Evolutionary conservation across 208 protist species (phyloP).

Genomic region (Tritrichomonas musculus): DNA sequence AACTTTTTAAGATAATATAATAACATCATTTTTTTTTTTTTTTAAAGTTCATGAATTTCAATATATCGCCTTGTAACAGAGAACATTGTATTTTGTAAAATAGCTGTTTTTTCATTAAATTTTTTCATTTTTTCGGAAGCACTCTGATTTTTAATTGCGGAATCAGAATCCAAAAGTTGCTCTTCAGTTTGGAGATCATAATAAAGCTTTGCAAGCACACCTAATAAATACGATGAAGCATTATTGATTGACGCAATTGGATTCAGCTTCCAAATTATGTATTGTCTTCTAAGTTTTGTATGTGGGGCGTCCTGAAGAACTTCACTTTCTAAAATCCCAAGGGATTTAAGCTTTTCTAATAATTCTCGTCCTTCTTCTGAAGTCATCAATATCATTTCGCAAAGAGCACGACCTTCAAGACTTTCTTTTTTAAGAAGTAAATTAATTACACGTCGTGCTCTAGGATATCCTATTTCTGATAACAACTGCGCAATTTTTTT

Average conservation of each 20-base stretch:
- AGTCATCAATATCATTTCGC: neutral
- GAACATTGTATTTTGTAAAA: conserved; percentile 9
- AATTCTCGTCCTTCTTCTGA: neutral
- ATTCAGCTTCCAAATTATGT: neutral
- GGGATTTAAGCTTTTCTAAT: neutral
- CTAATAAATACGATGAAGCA: neutral
- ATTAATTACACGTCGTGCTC: neutral
- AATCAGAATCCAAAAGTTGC: neutral
- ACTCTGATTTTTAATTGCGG: too few species aligned
- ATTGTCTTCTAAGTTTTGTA: neutral
- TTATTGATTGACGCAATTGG: neutral
- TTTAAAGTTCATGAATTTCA: too few species aligned
- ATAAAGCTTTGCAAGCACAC: neutral
- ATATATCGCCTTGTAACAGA: neutral
- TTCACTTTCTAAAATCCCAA: neutral
- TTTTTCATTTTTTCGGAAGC: neutral
- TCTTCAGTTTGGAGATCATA: neutral
- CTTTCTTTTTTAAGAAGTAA: neutral
- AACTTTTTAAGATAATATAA: too few species aligned
- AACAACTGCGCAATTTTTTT: neutral
- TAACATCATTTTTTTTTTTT: too few species aligned
- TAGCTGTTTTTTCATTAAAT: neutral
- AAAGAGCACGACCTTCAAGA: neutral
- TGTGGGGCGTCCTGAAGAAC: neutral
- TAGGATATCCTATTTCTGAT: neutral